Base-by-base conservation (phyloP, 306 rosid genomes). In the Sesbania bispinosa region DNA sequence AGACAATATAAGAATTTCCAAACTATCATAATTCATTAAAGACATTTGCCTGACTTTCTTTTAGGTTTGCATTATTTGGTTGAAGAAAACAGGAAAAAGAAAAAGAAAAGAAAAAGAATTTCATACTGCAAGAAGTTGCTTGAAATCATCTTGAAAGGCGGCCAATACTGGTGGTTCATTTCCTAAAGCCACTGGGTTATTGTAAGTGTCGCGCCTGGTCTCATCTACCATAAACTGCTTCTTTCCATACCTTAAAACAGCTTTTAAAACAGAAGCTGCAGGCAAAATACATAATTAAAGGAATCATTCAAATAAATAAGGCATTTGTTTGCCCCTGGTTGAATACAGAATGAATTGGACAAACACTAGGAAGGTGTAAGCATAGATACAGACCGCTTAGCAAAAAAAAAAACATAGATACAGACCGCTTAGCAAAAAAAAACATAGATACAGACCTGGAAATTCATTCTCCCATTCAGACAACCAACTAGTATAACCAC, bases 401-500 rank as follows among this genome's bases (percentile, higher is more conserved):
- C n/a, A n/a, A n/a, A n/a, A n/a, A n/a, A n/a, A n/a, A n/a, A n/a
- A n/a, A 51, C 15, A 66, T 55, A 36, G 27, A 52, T 47, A 33
- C 35, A 16, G 54, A 90, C 98, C 85, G n/a, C n/a, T n/a, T n/a
- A n/a, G n/a, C n/a, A n/a, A n/a, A n/a, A n/a, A n/a, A n/a, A n/a
- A n/a, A 51, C 15, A 66, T 55, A 36, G 27, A 52, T 47, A 33
- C 35, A 16, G 54, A 90, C 98, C 85, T 38, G 97, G 97, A 83
- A 94, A 94, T 85, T 94, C 97, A 69, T 74, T 94, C 82, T 91
- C 93, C 97, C 94, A 90, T 41, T 86, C 96, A 33, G 90, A 76
- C 62, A 52, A 15, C 90, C 89, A 86, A 78, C 75, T 84, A 14
- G 80, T 75, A 81, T 74, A 62, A 55, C 89, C 87, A 62, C 88